Base-by-base conservation (phyloP, 2,329 filamentous ascomycete genomes). In the Acephala macrosclerotiorum region DNA sequence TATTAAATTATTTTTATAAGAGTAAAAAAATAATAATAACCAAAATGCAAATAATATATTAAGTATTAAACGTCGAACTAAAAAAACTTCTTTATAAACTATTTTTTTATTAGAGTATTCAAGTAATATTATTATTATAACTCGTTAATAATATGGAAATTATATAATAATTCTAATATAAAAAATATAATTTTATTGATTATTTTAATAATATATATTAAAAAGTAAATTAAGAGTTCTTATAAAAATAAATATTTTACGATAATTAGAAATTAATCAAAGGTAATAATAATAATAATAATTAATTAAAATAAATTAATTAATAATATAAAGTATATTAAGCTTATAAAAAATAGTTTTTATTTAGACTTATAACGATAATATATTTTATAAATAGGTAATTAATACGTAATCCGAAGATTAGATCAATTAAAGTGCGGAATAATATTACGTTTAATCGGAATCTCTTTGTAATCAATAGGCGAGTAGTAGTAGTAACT, bases 381-480 rank as follows among this genome's bases (percentile, higher is more conserved):
- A 51, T 67, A 9, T 57, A 67, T 36, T 26, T 67, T 6, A 64
- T 45, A 12, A 47, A 25, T 18, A 18, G 38, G n/a, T 53, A 67
- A 53, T 62, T 45, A 1, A 58, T 53, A 29, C 40, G 29, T 5
- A 51, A 55, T n/a, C 60, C 29, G 0, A 60, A 68, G 56, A 35
- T 68, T 12, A 40, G 53, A 1, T 68, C 59, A 9, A 61, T 68
- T 26, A 68, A 68, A 47, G 58, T 68, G 1, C 26, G 47, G 6
- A 68, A 68, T 29, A 68, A 56, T 53, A 47, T 60, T 16, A 62
- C 57, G 42, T 68, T 59, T 7, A 55, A 38, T n/a, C 47, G 55
- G 25, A 68, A 68, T 35, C 59, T 66, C 16, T 65, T 59, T 53
- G 25, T 68, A 2, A 63, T 68, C 29, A 68, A 68, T 40, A 36